Conservation (phyloP, 78 protist species). For the Dictyostelium purpureum region DNA sequence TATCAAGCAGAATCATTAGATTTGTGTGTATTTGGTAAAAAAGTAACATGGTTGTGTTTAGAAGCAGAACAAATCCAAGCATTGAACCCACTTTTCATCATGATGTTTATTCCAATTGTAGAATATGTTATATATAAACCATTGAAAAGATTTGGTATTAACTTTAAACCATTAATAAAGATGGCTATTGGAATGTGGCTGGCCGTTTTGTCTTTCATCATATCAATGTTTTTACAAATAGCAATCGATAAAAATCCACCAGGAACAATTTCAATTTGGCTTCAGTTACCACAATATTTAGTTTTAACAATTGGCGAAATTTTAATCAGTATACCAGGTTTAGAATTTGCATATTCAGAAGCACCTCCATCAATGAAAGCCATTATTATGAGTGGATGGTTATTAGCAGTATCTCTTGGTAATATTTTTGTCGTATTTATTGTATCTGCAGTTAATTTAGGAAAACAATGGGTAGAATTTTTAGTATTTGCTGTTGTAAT, state of each 20-base stretch:
- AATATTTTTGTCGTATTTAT: constrained; percentile 83
- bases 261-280: neutral
- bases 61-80: constrained; percentile 85
- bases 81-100: constrained; percentile 74
- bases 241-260: constrained; percentile 42
- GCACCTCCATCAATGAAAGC: constrained; percentile 87
- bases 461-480: constrained; percentile 53
- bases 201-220: constrained; percentile 52
- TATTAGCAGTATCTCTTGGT: constrained; percentile 80
- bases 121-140: constrained; percentile 73
- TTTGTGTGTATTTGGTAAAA: neutral
- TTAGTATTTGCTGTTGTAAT: constrained; percentile 82
- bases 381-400: constrained; percentile 47
- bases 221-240: constrained; percentile 75
- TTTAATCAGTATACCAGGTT: constrained; percentile 79
- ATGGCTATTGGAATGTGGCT: constrained; percentile 85
- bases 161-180: constrained; percentile 49
- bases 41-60: neutral
- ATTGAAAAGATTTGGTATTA: neutral
- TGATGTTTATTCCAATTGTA: constrained; percentile 76
- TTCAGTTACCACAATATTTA: constrained; percentile 77
- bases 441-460: constrained; percentile 43
- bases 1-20: constrained; percentile 75
- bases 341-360: constrained; percentile 87
- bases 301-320: constrained; percentile 80